Evolutionary conservation across 2,329 filamentous ascomycete species (phyloP).

Genomic region (Chaetoscypha palmicola): DNA sequence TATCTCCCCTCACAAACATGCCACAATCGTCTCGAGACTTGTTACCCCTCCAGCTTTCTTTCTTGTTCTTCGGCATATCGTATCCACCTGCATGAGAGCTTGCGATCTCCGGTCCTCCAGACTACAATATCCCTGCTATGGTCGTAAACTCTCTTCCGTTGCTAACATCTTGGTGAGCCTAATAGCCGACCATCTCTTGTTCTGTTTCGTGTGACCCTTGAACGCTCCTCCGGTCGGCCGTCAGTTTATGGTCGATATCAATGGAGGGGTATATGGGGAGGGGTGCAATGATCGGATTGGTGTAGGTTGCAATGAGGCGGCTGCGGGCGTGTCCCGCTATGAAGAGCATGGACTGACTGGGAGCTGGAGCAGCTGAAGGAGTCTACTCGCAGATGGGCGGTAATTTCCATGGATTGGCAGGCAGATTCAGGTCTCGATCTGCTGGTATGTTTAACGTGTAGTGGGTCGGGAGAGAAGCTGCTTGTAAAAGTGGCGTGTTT

Average conservation of each 20-base stretch:
- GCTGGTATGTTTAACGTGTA: too few species aligned
- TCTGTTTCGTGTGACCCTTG: background rate
- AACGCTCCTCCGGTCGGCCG: background rate
- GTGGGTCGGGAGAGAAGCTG: background rate
- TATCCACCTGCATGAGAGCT: background rate
- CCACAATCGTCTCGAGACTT: background rate
- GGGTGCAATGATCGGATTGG: background rate
- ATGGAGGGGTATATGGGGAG: background rate
- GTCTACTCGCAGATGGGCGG: too few species aligned
- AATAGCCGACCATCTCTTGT: background rate
- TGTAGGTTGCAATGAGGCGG: background rate
- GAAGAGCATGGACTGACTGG: too few species aligned
- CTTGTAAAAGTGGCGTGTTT: background rate
- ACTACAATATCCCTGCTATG: background rate
- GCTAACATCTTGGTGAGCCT: too few species aligned
- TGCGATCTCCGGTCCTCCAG: background rate
- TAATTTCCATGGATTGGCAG: too few species aligned
- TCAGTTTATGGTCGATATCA: background rate
- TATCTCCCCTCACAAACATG: background rate
- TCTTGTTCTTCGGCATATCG: background rate
- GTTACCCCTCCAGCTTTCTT: background rate
- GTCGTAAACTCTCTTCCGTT: background rate
- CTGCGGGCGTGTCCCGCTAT: background rate
- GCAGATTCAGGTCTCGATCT: too few species aligned
- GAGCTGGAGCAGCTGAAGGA: too few species aligned